Conservation (phyloP, 805 yeast genomes). For the Saccharomycopsis selenospora region DNA sequence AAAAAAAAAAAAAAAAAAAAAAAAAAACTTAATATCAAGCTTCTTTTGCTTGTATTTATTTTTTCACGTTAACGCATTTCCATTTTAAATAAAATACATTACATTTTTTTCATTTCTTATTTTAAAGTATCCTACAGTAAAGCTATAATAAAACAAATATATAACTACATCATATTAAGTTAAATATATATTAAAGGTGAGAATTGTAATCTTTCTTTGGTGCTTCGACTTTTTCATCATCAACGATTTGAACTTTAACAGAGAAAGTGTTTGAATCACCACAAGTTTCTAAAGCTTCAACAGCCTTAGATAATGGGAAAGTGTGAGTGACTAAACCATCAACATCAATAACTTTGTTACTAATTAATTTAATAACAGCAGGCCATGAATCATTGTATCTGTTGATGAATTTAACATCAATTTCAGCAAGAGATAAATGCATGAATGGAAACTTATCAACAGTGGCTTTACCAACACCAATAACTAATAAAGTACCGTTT, state of each 20-base stretch:
- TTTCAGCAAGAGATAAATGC: slow-evolving; percentile 46
- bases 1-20: too few relatives aligned
- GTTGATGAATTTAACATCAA: slow-evolving; percentile 44
- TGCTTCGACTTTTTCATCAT: slow-evolving; percentile 6
- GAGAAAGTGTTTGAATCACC: slow-evolving; percentile 12
- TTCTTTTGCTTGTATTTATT: too few relatives aligned
- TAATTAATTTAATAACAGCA: slow-evolving; percentile 42
- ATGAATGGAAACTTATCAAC: slow-evolving; percentile 46
- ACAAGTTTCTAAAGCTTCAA: slow-evolving; percentile 33
- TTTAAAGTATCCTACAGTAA: too few relatives aligned
- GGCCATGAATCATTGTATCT: slow-evolving; percentile 54
- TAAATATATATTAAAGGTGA: too few relatives aligned
- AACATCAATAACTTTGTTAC: slow-evolving; percentile 38
- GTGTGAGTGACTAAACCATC: slow-evolving; percentile 43
- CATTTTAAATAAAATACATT: too few relatives aligned
- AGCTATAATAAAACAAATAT: too few relatives aligned
- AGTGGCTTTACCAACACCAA: slow-evolving; percentile 45
- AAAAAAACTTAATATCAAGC: too few relatives aligned
- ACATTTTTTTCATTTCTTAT: too few relatives aligned
- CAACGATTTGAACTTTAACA: slow-evolving; percentile 17
- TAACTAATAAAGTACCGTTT: slow-evolving; percentile 40
- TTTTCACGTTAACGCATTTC: too few relatives aligned
- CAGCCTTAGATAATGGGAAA: slow-evolving; percentile 40
- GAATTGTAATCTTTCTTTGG: neutral
- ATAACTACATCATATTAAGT: too few relatives aligned